A percentile compares a stretch with the other conserved stretches of the same genome.
Conservation (phyloP, 371 early-diverging fungal genomes). For the Mortierella sp. region DNA sequence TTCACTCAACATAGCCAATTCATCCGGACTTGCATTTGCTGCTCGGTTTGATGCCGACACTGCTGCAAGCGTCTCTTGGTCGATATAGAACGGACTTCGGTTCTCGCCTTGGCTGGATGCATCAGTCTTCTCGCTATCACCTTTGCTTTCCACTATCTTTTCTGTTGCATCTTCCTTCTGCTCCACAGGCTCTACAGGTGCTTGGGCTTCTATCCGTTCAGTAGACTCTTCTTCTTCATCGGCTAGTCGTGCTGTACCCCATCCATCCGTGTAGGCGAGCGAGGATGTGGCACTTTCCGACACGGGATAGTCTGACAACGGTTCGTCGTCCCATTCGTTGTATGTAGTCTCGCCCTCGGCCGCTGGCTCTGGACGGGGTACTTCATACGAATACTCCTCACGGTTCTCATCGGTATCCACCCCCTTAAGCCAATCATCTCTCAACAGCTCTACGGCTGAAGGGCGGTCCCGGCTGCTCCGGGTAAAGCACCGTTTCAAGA, state of each 20-base stretch:
- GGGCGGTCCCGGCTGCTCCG: constrained; percentile 81
- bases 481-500: constrained; percentile 82
- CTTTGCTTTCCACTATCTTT: background rate
- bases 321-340: background rate
- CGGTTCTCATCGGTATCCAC: constrained; percentile 42
- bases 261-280: too few relatives aligned
- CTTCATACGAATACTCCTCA: constrained; percentile 15
- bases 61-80: too few relatives aligned
- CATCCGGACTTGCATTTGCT: too few relatives aligned
- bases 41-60: too few relatives aligned
- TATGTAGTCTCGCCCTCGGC: constrained; percentile 13
- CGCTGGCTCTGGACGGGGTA: constrained; percentile 7
- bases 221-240: background rate
- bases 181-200: background rate
- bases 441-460: constrained; percentile 76
- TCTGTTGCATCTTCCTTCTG: background rate
- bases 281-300: background rate
- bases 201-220: constrained; percentile 7
- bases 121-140: background rate
- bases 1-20: too few relatives aligned
- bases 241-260: background rate
- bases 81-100: too few relatives aligned
- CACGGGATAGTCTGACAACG: background rate
- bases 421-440: constrained; percentile 80
- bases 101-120: background rate